phyloP scores from a whole-genome alignment of 495 filamentous ascomycete genomes.

The Penicillium nucicola region DNA sequence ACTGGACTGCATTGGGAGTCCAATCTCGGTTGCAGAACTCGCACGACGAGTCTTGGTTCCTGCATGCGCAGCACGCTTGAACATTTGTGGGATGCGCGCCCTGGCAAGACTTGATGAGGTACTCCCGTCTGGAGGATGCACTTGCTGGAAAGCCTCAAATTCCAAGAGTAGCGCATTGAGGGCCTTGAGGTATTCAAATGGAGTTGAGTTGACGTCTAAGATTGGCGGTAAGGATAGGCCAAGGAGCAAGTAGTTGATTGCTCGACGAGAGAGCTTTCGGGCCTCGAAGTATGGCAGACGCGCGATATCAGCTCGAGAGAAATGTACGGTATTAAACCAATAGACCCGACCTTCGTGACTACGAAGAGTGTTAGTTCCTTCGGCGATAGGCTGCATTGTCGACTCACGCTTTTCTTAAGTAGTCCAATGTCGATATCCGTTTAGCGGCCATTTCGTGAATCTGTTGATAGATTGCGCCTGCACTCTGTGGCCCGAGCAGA shows the following conservation, averaged over 20 bases:
- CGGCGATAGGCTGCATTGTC: neutral
- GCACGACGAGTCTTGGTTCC: slow-evolving; percentile 67
- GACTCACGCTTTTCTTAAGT: slow-evolving; percentile 83
- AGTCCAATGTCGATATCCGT: slow-evolving; percentile 93
- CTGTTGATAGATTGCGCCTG: slow-evolving; percentile 69
- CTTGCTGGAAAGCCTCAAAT: slow-evolving; percentile 87
- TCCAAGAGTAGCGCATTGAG: slow-evolving; percentile 84
- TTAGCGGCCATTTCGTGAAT: slow-evolving; percentile 88
- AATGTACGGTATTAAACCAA: slow-evolving; percentile 96
- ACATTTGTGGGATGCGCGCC: slow-evolving; percentile 83
- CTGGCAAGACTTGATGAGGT: slow-evolving; percentile 69
- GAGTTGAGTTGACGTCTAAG: slow-evolving; percentile 75
- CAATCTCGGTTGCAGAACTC: slow-evolving; percentile 66
- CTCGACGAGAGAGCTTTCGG: slow-evolving; percentile 76
- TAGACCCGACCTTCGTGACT: slow-evolving; percentile 92
- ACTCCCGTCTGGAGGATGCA: slow-evolving; percentile 73
- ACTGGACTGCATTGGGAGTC: slow-evolving; percentile 55
- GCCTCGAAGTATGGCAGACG: slow-evolving; percentile 82
- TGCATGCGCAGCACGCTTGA: slow-evolving; percentile 65
- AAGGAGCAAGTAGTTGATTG: slow-evolving; percentile 89
- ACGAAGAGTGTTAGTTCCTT: slow-evolving; percentile 3
- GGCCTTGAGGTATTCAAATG: slow-evolving; percentile 80
- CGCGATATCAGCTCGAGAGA: slow-evolving; percentile 75
- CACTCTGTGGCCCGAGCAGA: slow-evolving; percentile 56
- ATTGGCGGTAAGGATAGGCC: slow-evolving; percentile 87